A percentile compares a stretch with the other conserved stretches of the same genome.
phyloP scores from a whole-genome alignment of 1,284 basidiomycete species.

The Malassezia cuniculi region DNA sequence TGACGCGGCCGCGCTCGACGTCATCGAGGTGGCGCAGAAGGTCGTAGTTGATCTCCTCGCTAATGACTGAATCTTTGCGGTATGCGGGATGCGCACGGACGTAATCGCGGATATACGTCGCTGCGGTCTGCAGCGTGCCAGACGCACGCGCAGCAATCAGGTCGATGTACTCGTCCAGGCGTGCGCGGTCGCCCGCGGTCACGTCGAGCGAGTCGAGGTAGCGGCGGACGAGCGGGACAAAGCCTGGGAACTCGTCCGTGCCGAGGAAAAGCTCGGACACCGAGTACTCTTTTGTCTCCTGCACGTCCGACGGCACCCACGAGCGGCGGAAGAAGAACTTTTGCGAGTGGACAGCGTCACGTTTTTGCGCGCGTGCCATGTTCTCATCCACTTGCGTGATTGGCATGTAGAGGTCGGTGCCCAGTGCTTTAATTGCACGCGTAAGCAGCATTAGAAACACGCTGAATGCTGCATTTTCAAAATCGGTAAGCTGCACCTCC shows the following conservation, averaged over 20 bases:
- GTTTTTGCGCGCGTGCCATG: constrained; percentile 74
- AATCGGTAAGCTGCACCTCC: constrained; percentile 98
- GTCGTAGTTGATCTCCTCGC: constrained; percentile 84
- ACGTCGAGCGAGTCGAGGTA: constrained; percentile 82
- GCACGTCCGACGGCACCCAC: constrained; percentile 45
- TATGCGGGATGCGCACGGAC: constrained; percentile 78
- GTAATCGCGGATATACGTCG: constrained; percentile 84
- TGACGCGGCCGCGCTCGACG: constrained; percentile 49
- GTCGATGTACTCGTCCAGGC: constrained; percentile 52
- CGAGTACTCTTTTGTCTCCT: constrained; percentile 83
- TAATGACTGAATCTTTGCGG: constrained; percentile 78
- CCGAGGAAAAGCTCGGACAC: constrained; percentile 89
- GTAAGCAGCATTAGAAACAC: constrained; percentile 89
- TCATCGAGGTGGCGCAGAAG: constrained; percentile 58
- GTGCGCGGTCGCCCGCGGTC: constrained; percentile 53
- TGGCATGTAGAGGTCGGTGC: constrained; percentile 89
- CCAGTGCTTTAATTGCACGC: constrained; percentile 77
- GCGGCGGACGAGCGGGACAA: constrained; percentile 68
- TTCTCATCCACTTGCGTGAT: constrained; percentile 98
- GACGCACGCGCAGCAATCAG: constrained; percentile 52
- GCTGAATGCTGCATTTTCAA: constrained; percentile 93
- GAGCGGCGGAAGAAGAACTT: constrained; percentile 71
- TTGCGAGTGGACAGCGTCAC: constrained; percentile 61
- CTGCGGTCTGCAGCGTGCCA: constrained; percentile 62
- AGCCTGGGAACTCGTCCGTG: constrained; percentile 66